A percentile compares a stretch with the other conserved stretches of the same genome.
Evolutionary conservation across 345 rosid genomes (phyloP).

Genomic region (Euphorbia pulcherrima): DNA sequence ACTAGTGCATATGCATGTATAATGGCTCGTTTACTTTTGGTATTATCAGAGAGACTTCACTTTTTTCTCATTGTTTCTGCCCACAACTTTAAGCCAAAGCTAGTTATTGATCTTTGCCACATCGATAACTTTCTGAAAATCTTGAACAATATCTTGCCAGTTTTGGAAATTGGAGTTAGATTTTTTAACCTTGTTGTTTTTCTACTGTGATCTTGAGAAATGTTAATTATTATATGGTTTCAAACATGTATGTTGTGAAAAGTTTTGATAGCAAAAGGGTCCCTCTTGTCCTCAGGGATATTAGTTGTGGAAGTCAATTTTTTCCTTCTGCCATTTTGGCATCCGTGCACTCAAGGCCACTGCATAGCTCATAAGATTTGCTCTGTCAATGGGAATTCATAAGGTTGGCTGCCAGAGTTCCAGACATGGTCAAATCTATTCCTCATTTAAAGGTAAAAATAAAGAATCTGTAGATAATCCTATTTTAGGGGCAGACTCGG

Average conservation of each 20-base stretch:
- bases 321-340: constrained; percentile 1
- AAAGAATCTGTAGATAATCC: constrained; percentile 32
- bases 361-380: constrained; percentile 4
- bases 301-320: constrained; percentile 16
- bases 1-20: background rate
- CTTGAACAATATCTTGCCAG: background rate
- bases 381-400: constrained; percentile 34
- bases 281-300: constrained; percentile 23
- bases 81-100: background rate
- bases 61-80: background rate
- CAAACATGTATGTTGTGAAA: background rate
- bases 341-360: constrained; percentile 22
- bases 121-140: background rate
- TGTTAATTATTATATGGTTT: constrained; percentile 2
- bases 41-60: background rate
- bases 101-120: background rate
- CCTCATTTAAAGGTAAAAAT: constrained; percentile 17
- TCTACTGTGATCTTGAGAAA: background rate
- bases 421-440: constrained; percentile 16
- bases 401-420: constrained; percentile 31
- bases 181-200: background rate
- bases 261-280: constrained; percentile 15
- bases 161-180: background rate
- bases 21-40: background rate
- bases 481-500: constrained; percentile 25